Evolutionary conservation across 2,329 filamentous ascomycete genomes (phyloP), one percentile per base, ranked within the genome.

Genomic region (Chalara sp.): DNA sequence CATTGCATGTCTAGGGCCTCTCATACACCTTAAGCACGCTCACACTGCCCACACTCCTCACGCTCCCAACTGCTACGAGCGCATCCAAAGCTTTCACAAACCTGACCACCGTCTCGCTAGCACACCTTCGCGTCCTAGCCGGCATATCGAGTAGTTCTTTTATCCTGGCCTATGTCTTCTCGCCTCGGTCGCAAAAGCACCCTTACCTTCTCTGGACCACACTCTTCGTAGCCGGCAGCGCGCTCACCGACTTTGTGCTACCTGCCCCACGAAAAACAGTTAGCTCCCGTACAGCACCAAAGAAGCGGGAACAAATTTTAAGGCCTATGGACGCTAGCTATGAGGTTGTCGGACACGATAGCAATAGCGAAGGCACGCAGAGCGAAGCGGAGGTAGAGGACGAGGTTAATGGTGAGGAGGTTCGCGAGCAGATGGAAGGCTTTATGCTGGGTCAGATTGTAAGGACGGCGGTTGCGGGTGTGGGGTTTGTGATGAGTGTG

Each of bases 181-280:
- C 90, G 2, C 87, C 90, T 0, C 77, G 81, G 30, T 79, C 83
- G 50, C 77, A 80, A 59, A 83, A 86, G 65, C 92, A 97, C 67
- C 92, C 92, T 0, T 97, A 96, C 67, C 82, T 96, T 30, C 70
- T 96, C 53, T 96, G 93, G 82, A 89, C 89, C 11, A 83, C 84
- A 3, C 70, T 89, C 30, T 77, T 90, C 51, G 79, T 83, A 42
- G 73, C 77, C 39, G 72, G 73, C 41, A 75, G 77, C 50, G 65
- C 69, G 29, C 61, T 81, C 40, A 68, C 76, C 8, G 63, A 65
- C 35, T 45, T 58, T 31, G 31, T 65, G 6, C 43, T 13, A 11
- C 58, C 56, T 7, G 39, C 53, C 37, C 13, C 48, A 8, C 46
- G 12, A 21, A 47, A 35, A 12, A 57, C 53, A 39, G 42, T 39